phyloP scores from a whole-genome alignment of 1,284 basidiomycete species.

The Fomitopsis pinicola region DNA sequence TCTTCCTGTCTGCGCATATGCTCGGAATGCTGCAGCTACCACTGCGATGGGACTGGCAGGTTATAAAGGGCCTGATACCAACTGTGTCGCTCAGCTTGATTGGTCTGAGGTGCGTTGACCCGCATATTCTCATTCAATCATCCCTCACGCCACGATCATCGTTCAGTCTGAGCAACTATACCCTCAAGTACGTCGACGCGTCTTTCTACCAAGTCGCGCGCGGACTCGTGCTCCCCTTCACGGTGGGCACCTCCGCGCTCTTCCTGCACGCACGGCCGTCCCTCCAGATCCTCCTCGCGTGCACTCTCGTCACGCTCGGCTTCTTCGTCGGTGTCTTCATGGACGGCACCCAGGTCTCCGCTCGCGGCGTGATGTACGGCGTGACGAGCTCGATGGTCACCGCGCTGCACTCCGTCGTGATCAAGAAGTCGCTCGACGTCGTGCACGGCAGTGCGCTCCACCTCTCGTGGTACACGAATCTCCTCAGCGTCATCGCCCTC shows the following conservation, averaged over 20 bases:
- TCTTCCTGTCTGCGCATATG: slow-evolving; percentile 64
- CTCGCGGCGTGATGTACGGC: slow-evolving; percentile 69
- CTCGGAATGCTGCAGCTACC: slow-evolving; percentile 60
- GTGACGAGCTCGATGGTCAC: slow-evolving; percentile 75
- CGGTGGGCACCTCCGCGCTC: slow-evolving; percentile 73
- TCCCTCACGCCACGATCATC: not conserved
- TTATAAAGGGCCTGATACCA: slow-evolving; percentile 69
- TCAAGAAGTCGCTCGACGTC: slow-evolving; percentile 73
- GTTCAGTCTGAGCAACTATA: slow-evolving; percentile 82
- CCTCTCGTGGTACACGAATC: slow-evolving; percentile 83
- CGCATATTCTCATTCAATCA: not conserved
- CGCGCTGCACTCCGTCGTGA: slow-evolving; percentile 80
- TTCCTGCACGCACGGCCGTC: slow-evolving; percentile 73
- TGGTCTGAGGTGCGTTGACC: slow-evolving; percentile 61
- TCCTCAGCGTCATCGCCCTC: slow-evolving; percentile 64
- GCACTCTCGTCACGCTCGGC: slow-evolving; percentile 72
- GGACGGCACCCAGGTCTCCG: slow-evolving; percentile 58
- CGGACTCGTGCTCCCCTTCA: slow-evolving; percentile 84
- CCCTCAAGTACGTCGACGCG: slow-evolving; percentile 87
- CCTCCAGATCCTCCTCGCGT: slow-evolving; percentile 63
- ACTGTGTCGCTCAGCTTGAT: slow-evolving; percentile 74
- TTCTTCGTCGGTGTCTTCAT: slow-evolving; percentile 86
- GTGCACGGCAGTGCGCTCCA: slow-evolving; percentile 77
- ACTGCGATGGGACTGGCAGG: slow-evolving; percentile 52
- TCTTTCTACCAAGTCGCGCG: slow-evolving; percentile 90